phyloP scores from a whole-genome alignment of 2,329 filamentous ascomycete species.

The Fusarium heterosporum region DNA sequence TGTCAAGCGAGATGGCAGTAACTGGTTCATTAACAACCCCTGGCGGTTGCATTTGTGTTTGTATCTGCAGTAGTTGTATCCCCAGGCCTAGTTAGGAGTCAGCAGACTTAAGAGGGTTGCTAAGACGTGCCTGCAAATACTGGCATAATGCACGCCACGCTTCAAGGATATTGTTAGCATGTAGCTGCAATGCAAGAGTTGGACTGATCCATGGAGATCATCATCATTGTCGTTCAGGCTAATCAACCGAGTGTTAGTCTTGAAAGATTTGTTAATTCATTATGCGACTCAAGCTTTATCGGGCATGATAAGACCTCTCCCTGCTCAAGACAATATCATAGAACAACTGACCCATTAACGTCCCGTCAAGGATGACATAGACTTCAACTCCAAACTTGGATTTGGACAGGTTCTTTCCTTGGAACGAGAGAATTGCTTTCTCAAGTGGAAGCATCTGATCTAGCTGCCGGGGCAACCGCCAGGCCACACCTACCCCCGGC shows the following conservation, averaged over 20 bases:
- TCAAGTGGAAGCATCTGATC: conserved; percentile 24
- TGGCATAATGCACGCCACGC: conserved; percentile 15
- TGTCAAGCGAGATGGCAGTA: conserved; percentile 38
- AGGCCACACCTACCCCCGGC: conserved; percentile 22
- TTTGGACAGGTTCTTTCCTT: conserved; percentile 19
- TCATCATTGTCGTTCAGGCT: conserved; percentile 2
- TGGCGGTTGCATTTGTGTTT: conserved; percentile 20
- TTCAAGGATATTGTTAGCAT: not conserved
- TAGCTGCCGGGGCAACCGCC: conserved; percentile 40
- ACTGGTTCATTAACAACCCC: conserved; percentile 17
- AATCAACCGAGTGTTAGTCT: conserved; percentile 1
- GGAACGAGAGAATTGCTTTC: conserved; percentile 12
- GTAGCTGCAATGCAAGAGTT: not conserved
- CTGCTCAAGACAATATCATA: not conserved
- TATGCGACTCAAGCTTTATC: not conserved
- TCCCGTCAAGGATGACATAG: not conserved
- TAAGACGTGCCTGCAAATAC: not conserved
- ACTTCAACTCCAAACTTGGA: not conserved
- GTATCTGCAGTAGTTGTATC: not conserved
- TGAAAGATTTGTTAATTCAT: not conserved
- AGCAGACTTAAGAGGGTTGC: not conserved
- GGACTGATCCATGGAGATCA: not conserved
- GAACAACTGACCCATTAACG: not conserved
- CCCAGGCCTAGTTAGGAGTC: no score
- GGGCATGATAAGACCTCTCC: not conserved